phyloP scores from a whole-genome alignment of 169 alveolate genomes.

The Plasmodium gallinaceum region DNA sequence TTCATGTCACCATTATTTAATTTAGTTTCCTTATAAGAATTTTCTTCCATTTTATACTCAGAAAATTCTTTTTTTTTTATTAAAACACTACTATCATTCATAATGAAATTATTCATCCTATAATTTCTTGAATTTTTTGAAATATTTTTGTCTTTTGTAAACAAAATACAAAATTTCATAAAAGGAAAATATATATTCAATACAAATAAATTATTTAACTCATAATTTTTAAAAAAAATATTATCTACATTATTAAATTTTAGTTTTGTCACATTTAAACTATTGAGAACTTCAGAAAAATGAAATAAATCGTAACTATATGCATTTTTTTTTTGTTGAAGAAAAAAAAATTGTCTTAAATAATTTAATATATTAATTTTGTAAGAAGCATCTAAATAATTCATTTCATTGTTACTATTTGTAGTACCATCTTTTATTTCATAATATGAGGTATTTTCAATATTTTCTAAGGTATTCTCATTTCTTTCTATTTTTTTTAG shows the following conservation, averaged over 20 bases:
- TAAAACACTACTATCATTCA: neutral
- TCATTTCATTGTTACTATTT: neutral
- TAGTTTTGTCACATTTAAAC: conserved; percentile 45
- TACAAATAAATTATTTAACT: conserved; percentile 49
- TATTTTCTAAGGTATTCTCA: neutral
- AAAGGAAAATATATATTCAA: conserved; percentile 66
- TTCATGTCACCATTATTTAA: neutral
- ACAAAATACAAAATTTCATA: conserved; percentile 44
- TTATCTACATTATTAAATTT: conserved; percentile 43
- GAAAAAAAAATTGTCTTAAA: conserved; percentile 51
- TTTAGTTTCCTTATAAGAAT: neutral
- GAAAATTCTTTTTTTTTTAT: neutral
- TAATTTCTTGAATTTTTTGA: conserved; percentile 19
- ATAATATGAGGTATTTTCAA: neutral
- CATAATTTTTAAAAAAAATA: conserved; percentile 70
- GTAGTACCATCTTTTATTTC: neutral
- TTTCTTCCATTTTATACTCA: neutral
- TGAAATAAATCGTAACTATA: conserved; percentile 44
- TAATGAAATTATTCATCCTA: neutral
- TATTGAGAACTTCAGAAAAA: conserved; percentile 46
- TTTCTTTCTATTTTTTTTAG: neutral
- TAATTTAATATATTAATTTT: conserved; percentile 19
- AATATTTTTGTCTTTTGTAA: conserved; percentile 26
- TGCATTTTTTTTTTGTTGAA: conserved; percentile 67
- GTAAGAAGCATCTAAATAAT: neutral